A percentile compares a stretch with the other conserved stretches of the same genome.
These are phyloP conservation scores for Aspergillus asperescens DNA, from an alignment of 495 filamentous ascomycete genomes.

Conservation along the genomic window DNA sequence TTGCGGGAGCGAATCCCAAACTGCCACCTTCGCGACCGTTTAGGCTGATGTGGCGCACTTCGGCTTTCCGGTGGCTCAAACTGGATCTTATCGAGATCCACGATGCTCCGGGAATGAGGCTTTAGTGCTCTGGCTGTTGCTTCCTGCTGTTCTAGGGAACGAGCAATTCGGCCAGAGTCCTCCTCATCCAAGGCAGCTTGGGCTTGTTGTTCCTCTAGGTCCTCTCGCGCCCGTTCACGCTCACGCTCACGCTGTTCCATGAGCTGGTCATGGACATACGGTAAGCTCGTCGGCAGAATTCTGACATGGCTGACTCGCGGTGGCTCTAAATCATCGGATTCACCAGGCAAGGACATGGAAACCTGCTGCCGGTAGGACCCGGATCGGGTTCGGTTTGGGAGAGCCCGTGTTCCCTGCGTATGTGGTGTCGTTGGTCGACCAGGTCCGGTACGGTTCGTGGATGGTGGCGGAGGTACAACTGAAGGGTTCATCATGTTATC, in stretches of 20 bases:
- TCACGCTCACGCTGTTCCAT: slow-evolving; percentile 67
- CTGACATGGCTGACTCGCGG: slow-evolving; percentile 69
- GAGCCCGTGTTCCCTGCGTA: slow-evolving; percentile 20
- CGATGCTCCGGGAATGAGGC: slow-evolving; percentile 64
- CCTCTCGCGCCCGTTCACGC: slow-evolving; percentile 29
- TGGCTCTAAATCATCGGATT: slow-evolving; percentile 28
- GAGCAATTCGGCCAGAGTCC: slow-evolving; percentile 41
- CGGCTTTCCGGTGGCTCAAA: slow-evolving; percentile 63
- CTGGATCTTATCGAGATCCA: slow-evolving; percentile 51
- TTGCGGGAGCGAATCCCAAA: slow-evolving; percentile 95
- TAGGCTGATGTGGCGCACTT: slow-evolving; percentile 51
- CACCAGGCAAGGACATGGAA: slow-evolving; percentile 25
- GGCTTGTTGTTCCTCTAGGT: slow-evolving; percentile 23
- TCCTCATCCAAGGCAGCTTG: slow-evolving; percentile 37
- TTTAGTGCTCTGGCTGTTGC: slow-evolving; percentile 71
- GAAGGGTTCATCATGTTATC: slow-evolving; percentile 33
- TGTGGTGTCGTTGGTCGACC: slow-evolving; percentile 21
- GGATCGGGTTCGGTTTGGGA: slow-evolving; percentile 20
- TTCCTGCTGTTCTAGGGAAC: slow-evolving; percentile 67
- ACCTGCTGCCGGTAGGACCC: slow-evolving; percentile 25
- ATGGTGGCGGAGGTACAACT: slow-evolving; percentile 23
- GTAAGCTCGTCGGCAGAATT: slow-evolving; percentile 83
- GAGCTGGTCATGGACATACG: slow-evolving; percentile 80
- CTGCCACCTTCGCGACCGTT: slow-evolving; percentile 85
- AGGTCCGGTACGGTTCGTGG: slow-evolving; percentile 18